Base-by-base conservation (phyloP, 805 yeast genomes). In the Isabelozyma heimii region DNA sequence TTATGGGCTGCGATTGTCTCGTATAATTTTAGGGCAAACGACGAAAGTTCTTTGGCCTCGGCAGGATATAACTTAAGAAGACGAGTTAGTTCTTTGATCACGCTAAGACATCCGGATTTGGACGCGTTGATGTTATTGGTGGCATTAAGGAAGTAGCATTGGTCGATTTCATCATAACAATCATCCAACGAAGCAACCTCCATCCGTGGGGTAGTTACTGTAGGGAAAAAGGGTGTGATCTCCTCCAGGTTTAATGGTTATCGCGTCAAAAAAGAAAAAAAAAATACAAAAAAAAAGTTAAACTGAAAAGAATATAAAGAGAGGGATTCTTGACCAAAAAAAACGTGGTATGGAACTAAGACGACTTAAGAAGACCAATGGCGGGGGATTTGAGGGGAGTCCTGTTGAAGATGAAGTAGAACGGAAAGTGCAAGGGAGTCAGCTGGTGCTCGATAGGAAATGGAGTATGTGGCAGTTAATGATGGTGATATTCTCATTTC, bases 11-110 rank as follows among this genome's bases (percentile, higher is more conserved):
- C 37, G 38, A 53, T 44, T 8, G 40, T 37, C 8, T 64, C 69
- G 50, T 66, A 66, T n/a, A 51, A 50, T 12, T 52, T 28, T 45
- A 68, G 46, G 4, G 62, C 46, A 39, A 47, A 63, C 43, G 46
- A 37, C 2, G 71, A 65, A 6, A 66, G 15, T 5, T 27, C 44
- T n/a, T 51, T 50, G 24, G 49, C 15, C 6, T 45, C 13, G 24
- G 41, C 17, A 26, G 40, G 37, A 40, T 17, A 26, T 38, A 27
- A 28, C 43, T 62, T 57, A 4, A 60, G 44, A 20, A 57, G 14
- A 5, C 20, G 27, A 47, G 66, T 69, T 30, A 69, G 51, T 1
- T 56, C 10, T 46, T 63, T 67, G 17, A 67, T 55, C 9, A 62
- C 62, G 8, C 54, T 49, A 24, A 67, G 43, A 47, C 62, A 60